These are phyloP conservation scores for Nakaseomyces glabratus DNA, from an alignment of 1,139 yeast species.

Conservation along the genomic window DNA sequence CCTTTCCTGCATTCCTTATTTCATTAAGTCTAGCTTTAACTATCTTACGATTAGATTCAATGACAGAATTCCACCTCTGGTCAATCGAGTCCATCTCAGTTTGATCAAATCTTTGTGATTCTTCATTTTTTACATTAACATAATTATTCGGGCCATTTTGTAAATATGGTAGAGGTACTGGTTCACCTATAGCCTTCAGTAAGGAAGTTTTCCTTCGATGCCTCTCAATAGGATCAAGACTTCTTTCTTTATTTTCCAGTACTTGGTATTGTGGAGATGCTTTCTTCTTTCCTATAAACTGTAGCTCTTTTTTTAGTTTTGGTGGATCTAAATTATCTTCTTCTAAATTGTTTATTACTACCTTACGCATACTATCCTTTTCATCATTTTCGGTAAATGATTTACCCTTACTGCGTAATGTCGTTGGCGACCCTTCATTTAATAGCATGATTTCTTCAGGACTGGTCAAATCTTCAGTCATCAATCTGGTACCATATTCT, in stretches of 20 bases:
- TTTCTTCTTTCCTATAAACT: constrained; percentile 1
- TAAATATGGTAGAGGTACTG: constrained; percentile 33
- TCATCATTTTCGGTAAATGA: constrained; percentile 1
- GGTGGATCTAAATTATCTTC: background rate
- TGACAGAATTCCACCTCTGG: constrained; percentile 1
- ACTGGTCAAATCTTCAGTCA: background rate
- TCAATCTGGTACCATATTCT: constrained; percentile 1
- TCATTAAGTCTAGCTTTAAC: constrained; percentile 1
- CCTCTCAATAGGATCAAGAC: background rate
- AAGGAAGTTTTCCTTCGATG: constrained; percentile 15
- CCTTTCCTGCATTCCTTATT: constrained; percentile 3
- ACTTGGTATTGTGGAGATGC: background rate
- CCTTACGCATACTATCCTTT: background rate
- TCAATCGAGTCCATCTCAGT: constrained; percentile 9
- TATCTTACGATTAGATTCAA: constrained; percentile 3
- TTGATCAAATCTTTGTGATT: constrained; percentile 20
- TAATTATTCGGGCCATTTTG: constrained; percentile 6
- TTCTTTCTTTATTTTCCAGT: background rate
- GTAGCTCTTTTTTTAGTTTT: background rate
- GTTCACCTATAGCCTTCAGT: constrained; percentile 28
- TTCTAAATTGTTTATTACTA: background rate
- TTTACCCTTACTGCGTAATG: background rate
- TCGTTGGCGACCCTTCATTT: constrained; percentile 4
- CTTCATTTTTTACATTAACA: constrained; percentile 13
- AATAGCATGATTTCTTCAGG: background rate